Base-by-base conservation (phyloP, 2,329 filamentous ascomycete species). In the Fusarium sterilihyphosum region DNA sequence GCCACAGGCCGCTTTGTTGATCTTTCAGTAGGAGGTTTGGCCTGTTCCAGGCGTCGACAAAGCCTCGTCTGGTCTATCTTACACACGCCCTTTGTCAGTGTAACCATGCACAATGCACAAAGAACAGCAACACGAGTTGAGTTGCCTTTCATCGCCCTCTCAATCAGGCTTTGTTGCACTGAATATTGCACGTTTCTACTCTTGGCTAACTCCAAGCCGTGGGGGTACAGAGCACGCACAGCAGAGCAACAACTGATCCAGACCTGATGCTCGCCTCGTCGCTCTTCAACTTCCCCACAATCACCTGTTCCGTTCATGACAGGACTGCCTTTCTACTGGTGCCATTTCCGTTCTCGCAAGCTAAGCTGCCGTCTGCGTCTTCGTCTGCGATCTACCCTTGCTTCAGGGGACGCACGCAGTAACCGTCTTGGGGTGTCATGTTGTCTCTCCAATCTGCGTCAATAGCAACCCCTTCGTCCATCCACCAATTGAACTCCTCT, bases 401-500 rank as follows among this genome's bases (percentile, higher is more conserved):
- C 56, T 49, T 59, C 64, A 66, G 61, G 52, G 61, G 59, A 73
- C 68, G 63, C 61, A 57, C 57, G 58, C 67, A 53, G 46, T 63
- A 66, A 57, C 68, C 61, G 43, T 56, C 44, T 44, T 64, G 24
- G 59, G 65, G 65, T 70, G 66, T 58, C 50, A 37, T 68, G 65
- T 74, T 72, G 70, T 72, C 67, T 62, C 63, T 74, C 63, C 63
- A 73, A 68, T 62, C 67, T 72, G 67, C 70, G 71, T 73, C 56
- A 62, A 67, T 41, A 67, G 58, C 70, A 62, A 43, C 64, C 40
- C 40, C 29, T 65, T 61, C 67, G 64, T 56, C 67, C 70, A 56
- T 65, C 73, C 62, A 64, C 71, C 71, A 68, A 68, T 63, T 65
- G 65, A 54, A 67, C 47, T 67, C 54, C 70, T 63, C 62, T 49